Evolutionary conservation across 208 protist species (phyloP), one percentile per base, ranked within the genome.

Genomic region (Tritrichomonas foetus): DNA sequence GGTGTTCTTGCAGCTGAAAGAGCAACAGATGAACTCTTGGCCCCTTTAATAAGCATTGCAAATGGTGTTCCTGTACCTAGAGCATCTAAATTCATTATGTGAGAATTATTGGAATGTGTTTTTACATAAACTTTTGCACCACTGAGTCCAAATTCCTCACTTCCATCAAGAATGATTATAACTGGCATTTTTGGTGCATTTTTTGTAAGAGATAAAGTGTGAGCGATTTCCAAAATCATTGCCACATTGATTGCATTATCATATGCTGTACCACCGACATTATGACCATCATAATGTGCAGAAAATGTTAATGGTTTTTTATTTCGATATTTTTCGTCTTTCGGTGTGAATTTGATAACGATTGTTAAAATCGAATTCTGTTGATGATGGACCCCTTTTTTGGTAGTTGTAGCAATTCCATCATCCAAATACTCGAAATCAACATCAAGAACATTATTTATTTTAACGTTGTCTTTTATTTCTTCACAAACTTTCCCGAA

Each of bases 211-310:
- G 41, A 82, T 25, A 82, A 25, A 30, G 74, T 25, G 1, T 25
- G 27, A 82, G 50, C 74, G 3, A 47, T 0, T 82, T 50, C 41
- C 8, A 50, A 20, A 33, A 82, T 82, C 27, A 25, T 30, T 33
- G 74, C 74, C 25, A 82, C 41, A 30, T 82, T 47, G 50, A 82
- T 82, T n/a, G 74, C 74, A 82, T 82, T 41, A 82, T 82, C 74
- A 36, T 82, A 82, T 20, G 41, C 39, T 11, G 74, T 82, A 47
- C n/a, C 14, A n/a, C 74, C 74, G 47, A 41, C n/a, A 30, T 33
- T 8, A 82, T 82, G 74, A 1, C 74, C 74, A 53, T 82, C 74
- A 53, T 50, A 14, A 82, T 82, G 74, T 9, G 74, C 74, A 30
- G 41, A 82, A 33, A 82, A n/a, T 50, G 50, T n/a, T 53, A 82